Evolutionary conservation across 805 yeast genomes (phyloP), one percentile per base, ranked within the genome.

Genomic region (Kazachstania taianensis): DNA sequence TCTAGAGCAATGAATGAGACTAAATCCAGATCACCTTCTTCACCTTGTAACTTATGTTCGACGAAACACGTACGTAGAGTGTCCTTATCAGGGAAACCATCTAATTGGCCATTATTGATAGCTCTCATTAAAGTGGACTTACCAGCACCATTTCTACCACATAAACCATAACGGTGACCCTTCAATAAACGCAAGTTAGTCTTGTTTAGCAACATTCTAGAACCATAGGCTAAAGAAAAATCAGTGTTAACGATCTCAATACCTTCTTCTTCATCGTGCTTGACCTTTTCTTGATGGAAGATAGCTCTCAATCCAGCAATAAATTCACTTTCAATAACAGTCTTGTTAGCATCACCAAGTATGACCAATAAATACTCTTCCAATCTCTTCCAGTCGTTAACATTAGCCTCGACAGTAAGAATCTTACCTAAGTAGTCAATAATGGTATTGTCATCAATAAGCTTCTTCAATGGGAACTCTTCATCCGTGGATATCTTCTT

Each of bases 101-200:
- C 97, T 45, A 89, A 70, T 65, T 89, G 95, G 40, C 97, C 97
- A 55, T 85, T 84, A 37, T 95, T 85, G 52, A 89, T 92, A 20
- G 97, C 80, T 62, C 97, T 76, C 97, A 89, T 86, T 52, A 89
- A 70, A 12, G 98, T 89, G 10, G 96, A 86, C 63, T 89, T 89
- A 68, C 98, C 98, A 41, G 96, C 96, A 72, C 98, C 98, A 59
- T 89, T 89, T 65, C 96, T 73, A 58, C 98, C 98, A 70, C 96
- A 85, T 42, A 89, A 72, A 69, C 98, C 98, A 56, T 89, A 89
- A 63, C 98, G 75, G 65, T 84, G 96, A 52, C 97, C 97, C 66
- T 87, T 85, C 49, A 83, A 67, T 43, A 89, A 71, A 55, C 94
- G 75, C 57, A 89, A 67, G 42, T 72, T 82, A 32, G 98, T 86